A percentile compares a stretch with the other conserved stretches of the same genome.
These are phyloP conservation scores for Phaseolus coccineus DNA, from an alignment of 331 rosid genomes.

Conservation along the genomic window DNA sequence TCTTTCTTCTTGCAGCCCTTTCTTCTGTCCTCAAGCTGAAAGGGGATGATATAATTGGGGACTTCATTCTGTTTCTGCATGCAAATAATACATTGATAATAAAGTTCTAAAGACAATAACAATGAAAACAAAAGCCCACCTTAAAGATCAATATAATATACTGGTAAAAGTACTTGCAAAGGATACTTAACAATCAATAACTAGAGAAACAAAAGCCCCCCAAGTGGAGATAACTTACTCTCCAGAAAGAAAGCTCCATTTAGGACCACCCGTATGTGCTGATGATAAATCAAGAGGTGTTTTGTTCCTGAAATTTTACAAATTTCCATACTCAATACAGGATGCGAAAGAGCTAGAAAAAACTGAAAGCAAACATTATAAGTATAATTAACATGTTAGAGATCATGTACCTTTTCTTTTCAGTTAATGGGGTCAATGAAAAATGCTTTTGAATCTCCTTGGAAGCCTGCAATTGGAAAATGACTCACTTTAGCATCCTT, in stretches of 20 bases:
- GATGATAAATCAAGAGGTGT: slow-evolving; percentile 59
- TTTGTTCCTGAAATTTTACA: slow-evolving; percentile 52
- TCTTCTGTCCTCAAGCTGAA: slow-evolving; percentile 90
- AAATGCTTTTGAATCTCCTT: slow-evolving; percentile 58
- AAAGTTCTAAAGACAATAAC: slow-evolving; percentile 36
- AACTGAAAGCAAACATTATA: not conserved
- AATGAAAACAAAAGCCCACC: slow-evolving; percentile 17
- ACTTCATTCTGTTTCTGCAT: slow-evolving; percentile 72
- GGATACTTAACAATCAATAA: not conserved
- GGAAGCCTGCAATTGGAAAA: slow-evolving; percentile 53
- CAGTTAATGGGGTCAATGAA: slow-evolving; percentile 76
- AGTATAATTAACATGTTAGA: not conserved
- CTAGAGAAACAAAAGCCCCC: no score
- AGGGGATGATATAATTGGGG: slow-evolving; percentile 76
- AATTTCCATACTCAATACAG: slow-evolving; percentile 12
- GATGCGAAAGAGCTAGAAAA: slow-evolving; percentile 1
- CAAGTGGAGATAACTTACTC: slow-evolving; percentile 56
- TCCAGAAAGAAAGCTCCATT: slow-evolving; percentile 67
- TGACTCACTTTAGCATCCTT: slow-evolving; percentile 36
- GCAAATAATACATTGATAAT: slow-evolving; percentile 57
- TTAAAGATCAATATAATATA: not conserved
- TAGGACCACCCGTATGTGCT: slow-evolving; percentile 48
- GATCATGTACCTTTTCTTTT: slow-evolving; percentile 61
- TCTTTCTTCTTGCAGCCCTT: slow-evolving; percentile 87
- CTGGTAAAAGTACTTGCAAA: not conserved